A percentile compares a stretch with the other conserved stretches of the same genome.
Evolutionary conservation across 352 stramenopile species (phyloP).

Genomic region (Globisporangium cylindrosporum): DNA sequence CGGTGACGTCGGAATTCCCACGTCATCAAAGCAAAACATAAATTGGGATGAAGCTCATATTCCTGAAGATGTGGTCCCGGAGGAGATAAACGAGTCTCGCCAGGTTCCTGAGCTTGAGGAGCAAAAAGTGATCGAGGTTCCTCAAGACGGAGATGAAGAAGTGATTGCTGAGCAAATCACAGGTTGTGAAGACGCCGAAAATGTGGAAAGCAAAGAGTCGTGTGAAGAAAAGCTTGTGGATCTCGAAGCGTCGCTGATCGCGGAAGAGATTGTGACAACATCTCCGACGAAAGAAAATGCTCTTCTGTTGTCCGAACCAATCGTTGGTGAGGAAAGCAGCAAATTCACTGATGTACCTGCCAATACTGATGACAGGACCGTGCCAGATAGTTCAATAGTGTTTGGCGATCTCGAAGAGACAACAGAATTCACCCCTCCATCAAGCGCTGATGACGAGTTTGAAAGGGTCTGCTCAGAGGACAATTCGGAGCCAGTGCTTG

Average conservation of each 20-base stretch:
- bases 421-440: neutral
- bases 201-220: neutral
- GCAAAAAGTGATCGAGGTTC: neutral
- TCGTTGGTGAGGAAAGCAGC: neutral
- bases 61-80: conserved; percentile 12
- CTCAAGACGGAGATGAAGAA: conserved; percentile 7
- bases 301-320: neutral
- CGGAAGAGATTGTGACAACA: conserved; percentile 12
- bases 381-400: neutral
- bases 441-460: neutral
- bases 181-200: neutral
- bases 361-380: neutral
- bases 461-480: neutral
- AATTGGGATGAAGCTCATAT: conserved; percentile 6
- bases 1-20: neutral
- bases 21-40: neutral
- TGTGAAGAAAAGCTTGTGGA: neutral
- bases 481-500: neutral
- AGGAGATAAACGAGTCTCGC: conserved; percentile 12
- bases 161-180: conserved; percentile 14
- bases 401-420: conserved; percentile 10
- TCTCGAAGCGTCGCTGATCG: conserved; percentile 9
- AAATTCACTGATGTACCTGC: neutral
- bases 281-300: conserved; percentile 11
- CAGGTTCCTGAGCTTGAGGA: neutral